Conservation (phyloP, 768 basidiomycete species). For the Collybiopsis confluens region DNA sequence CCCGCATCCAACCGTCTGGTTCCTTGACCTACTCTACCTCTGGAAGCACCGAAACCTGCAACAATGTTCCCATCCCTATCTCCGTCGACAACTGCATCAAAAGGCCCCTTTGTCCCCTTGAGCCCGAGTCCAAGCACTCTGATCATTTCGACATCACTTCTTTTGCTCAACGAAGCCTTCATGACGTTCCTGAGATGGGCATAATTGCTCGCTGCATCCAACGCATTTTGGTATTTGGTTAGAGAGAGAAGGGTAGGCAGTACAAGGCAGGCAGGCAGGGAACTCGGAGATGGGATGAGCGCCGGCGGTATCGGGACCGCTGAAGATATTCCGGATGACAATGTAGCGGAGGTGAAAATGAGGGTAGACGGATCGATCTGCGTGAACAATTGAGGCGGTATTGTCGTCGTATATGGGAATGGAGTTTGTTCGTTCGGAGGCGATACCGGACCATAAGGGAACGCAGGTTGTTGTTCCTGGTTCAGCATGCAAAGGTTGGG, state of each 20-base stretch:
- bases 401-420: too few species aligned
- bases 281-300: constrained; percentile 2
- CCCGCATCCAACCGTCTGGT: constrained; percentile 28
- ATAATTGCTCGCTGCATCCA: constrained; percentile 49
- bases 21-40: too few species aligned
- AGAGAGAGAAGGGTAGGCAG: constrained; percentile 20
- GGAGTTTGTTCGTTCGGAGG: too few species aligned
- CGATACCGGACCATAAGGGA: too few species aligned
- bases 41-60: neutral
- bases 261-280: constrained; percentile 8
- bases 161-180: constrained; percentile 49
- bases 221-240: constrained; percentile 34
- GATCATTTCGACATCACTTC: constrained; percentile 62
- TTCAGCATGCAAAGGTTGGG: too few species aligned
- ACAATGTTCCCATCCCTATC: too few species aligned
- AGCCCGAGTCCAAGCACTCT: constrained; percentile 45
- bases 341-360: too few species aligned
- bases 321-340: neutral
- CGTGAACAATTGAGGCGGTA: too few species aligned
- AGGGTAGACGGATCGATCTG: too few species aligned
- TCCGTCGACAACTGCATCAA: constrained; percentile 21
- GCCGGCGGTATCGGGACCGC: neutral
- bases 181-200: constrained; percentile 56
- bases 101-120: neutral
- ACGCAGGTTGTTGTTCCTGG: too few species aligned